A percentile compares a stretch with the other conserved stretches of the same genome.
These are phyloP conservation scores for Pythium volutum DNA, from an alignment of 352 stramenopile genomes.

Conservation along the genomic window DNA sequence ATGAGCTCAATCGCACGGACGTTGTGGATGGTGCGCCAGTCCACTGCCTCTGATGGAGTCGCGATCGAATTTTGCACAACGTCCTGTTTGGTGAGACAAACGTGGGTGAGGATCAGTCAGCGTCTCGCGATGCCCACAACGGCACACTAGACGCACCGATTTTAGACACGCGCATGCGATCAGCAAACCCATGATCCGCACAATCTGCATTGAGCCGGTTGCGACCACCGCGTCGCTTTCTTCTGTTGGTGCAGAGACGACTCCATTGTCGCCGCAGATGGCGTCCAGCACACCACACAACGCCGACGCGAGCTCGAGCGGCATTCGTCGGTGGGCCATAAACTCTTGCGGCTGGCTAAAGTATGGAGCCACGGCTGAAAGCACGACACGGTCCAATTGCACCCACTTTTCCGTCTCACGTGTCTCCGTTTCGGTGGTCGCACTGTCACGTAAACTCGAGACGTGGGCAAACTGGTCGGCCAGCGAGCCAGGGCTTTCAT, in stretches of 20 bases:
- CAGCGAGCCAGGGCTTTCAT: conserved; percentile 10
- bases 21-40: conserved; percentile 7
- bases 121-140: neutral
- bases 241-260: neutral
- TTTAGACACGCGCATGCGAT: conserved; percentile 19
- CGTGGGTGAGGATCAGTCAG: neutral
- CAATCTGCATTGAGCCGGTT: conserved; percentile 3
- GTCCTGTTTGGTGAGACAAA: conserved; percentile 1
- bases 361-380: conserved; percentile 11
- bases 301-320: conserved; percentile 3
- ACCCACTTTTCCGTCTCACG: conserved; percentile 2
- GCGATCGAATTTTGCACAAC: conserved; percentile 3
- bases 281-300: conserved; percentile 14
- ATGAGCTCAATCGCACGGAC: conserved; percentile 18
- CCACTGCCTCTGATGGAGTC: neutral
- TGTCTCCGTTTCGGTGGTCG: neutral
- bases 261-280: neutral
- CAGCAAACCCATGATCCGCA: conserved; percentile 22
- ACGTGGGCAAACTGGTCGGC: conserved; percentile 21
- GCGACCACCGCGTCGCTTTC: neutral
- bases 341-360: conserved; percentile 24
- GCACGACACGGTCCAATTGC: conserved; percentile 9
- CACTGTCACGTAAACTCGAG: neutral
- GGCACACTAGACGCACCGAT: conserved; percentile 2
- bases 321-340: conserved; percentile 15